Conservation (phyloP, 2,329 filamentous ascomycete species). For the Rhynchosporium graminicola region DNA sequence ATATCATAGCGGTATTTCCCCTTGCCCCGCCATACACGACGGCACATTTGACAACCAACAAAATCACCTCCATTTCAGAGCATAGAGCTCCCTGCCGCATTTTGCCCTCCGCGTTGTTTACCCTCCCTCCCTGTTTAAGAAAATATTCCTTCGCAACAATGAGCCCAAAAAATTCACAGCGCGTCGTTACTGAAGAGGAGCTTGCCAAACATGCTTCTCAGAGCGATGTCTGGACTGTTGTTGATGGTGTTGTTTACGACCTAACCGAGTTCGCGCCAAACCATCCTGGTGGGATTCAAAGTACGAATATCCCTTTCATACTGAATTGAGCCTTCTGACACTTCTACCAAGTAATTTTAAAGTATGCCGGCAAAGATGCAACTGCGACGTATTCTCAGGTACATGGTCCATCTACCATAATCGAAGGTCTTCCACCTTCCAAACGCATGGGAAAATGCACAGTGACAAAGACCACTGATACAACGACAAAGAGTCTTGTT, state of each 20-base stretch:
- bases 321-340: conserved; percentile 12
- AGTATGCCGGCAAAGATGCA: conserved; percentile 55
- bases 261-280: conserved; percentile 65
- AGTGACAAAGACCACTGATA: too few species aligned
- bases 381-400: conserved; percentile 54
- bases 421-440: conserved; percentile 45
- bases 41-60: too few species aligned
- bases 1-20: too few species aligned
- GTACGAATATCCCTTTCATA: conserved; percentile 40
- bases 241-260: conserved; percentile 68
- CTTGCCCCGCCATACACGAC: too few species aligned
- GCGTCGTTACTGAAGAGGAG: conserved; percentile 37
- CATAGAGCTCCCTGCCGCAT: too few species aligned
- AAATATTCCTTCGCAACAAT: too few species aligned
- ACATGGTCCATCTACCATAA: conserved; percentile 51
- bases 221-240: conserved; percentile 65
- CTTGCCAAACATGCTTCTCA: conserved; percentile 51
- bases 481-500: too few species aligned
- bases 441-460: conserved; percentile 48
- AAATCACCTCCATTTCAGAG: too few species aligned
- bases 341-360: conserved; percentile 45
- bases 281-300: conserved; percentile 60
- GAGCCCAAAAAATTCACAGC: too few species aligned
- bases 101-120: too few species aligned
- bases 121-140: too few species aligned